Percentiles rank a stretch among this genome's conserved stretches.
phyloP scores from a whole-genome alignment of 2,329 filamentous ascomycete species.

The Hypomyces perniciosus region DNA sequence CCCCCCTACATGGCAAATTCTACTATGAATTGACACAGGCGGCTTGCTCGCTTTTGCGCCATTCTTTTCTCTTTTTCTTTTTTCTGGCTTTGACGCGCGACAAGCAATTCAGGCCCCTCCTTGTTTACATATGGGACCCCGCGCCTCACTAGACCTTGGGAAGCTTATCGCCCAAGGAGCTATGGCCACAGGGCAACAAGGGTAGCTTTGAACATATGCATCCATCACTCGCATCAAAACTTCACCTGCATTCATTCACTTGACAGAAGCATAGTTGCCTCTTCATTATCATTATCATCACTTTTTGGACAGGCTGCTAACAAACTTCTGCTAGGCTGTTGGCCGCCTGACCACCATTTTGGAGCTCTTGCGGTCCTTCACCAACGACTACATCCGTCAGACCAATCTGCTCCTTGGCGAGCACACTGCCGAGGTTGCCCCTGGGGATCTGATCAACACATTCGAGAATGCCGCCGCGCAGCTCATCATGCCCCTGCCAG shows the following conservation, averaged over 20 bases:
- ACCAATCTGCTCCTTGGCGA: conserved; percentile 75
- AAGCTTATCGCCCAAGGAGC: conserved; percentile 3
- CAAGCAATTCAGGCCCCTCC: conserved; percentile 3
- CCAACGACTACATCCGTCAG: conserved; percentile 80
- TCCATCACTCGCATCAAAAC: neutral
- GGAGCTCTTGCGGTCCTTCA: conserved; percentile 71
- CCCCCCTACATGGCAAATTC: too few relatives aligned
- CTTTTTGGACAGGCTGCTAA: conserved; percentile 27
- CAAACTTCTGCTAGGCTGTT: conserved; percentile 31
- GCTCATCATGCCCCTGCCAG: conserved; percentile 36
- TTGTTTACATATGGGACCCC: conserved; percentile 20
- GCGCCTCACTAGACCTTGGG: conserved; percentile 9
- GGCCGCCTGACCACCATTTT: conserved; percentile 69
- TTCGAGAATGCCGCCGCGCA: conserved; percentile 47
- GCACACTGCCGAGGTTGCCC: conserved; percentile 44
- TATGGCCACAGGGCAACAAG: neutral
- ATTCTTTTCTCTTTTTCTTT: too few relatives aligned
- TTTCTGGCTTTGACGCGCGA: neutral
- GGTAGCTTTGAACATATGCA: neutral
- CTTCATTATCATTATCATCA: neutral
- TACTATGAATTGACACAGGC: too few relatives aligned
- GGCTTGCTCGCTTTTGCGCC: too few relatives aligned
- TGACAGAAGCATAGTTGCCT: neutral
- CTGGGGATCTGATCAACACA: conserved; percentile 41
- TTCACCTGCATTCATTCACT: neutral